phyloP scores from a whole-genome alignment of 2,329 filamentous ascomycete genomes.

The Penicillium paneum region DNA sequence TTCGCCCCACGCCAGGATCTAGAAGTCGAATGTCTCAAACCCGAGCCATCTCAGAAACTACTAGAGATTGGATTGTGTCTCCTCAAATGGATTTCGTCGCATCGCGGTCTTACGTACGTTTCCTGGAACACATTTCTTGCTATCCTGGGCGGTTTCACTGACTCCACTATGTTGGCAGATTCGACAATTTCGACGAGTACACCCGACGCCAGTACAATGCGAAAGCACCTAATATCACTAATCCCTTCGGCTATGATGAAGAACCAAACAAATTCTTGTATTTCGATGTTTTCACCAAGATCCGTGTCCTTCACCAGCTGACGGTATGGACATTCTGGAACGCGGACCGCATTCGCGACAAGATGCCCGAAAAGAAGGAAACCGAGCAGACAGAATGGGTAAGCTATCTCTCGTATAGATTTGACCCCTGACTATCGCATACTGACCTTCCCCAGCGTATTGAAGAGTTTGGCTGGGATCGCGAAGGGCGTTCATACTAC shows the following conservation, averaged over 20 bases:
- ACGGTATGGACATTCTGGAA: conserved; percentile 86
- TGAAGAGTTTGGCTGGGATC: conserved; percentile 69
- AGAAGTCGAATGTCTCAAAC: conserved; percentile 82
- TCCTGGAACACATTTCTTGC: not conserved
- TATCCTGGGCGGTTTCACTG: not conserved
- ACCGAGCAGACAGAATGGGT: conserved; percentile 82
- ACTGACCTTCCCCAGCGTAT: conserved; percentile 40
- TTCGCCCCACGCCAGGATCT: conserved; percentile 62
- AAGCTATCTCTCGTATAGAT: conserved; percentile 31
- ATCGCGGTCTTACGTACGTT: conserved; percentile 83
- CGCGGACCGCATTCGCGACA: conserved; percentile 79
- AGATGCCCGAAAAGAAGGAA: conserved; percentile 78
- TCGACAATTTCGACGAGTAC: conserved; percentile 89
- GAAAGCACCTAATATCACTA: conserved; percentile 69
- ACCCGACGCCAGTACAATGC: conserved; percentile 80
- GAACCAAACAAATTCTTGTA: conserved; percentile 69
- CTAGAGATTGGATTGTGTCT: conserved; percentile 79
- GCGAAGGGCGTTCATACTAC: conserved; percentile 80
- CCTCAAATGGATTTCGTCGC: conserved; percentile 89
- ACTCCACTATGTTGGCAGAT: conserved; percentile 49
- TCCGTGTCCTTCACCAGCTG: conserved; percentile 76
- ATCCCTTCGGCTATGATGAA: conserved; percentile 81
- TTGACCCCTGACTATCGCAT: not conserved
- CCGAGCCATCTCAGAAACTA: conserved; percentile 66
- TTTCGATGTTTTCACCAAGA: conserved; percentile 79